Evolutionary conservation across 1,139 yeast species (phyloP).

Genomic region (Lodderomyces orthopsilosis): DNA sequence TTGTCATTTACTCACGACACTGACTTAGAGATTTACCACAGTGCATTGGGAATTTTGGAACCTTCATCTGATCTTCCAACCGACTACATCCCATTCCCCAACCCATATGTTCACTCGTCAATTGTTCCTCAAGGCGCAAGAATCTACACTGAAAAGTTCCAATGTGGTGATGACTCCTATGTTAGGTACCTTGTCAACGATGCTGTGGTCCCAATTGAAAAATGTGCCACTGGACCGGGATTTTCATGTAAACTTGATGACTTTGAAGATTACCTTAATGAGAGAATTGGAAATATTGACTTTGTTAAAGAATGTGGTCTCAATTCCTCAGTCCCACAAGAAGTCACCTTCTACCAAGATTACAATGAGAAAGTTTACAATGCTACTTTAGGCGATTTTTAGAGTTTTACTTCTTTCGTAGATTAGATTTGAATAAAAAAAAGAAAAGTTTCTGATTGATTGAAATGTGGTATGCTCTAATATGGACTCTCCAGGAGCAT

Average conservation of each 20-base stretch:
- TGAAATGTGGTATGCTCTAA: no score
- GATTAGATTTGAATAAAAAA: no score
- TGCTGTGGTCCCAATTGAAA: conserved; percentile 52
- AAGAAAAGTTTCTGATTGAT: no score
- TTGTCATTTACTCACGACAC: conserved; percentile 60
- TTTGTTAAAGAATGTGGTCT: conserved; percentile 35
- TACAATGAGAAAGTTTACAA: conserved; percentile 25
- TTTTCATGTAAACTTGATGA: conserved; percentile 51
- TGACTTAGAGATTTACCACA: conserved; percentile 48
- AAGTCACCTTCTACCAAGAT: conserved; percentile 40
- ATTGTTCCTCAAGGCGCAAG: conserved; percentile 60
- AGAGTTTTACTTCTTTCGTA: conserved; percentile 1
- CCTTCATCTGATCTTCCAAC: conserved; percentile 20
- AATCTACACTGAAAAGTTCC: conserved; percentile 46
- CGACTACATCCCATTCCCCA: conserved; percentile 34
- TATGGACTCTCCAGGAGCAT: no score
- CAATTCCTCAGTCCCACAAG: conserved; percentile 27
- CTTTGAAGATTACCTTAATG: conserved; percentile 29
- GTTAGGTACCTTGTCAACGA: conserved; percentile 54
- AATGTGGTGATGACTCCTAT: conserved; percentile 40
- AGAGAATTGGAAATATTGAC: conserved; percentile 25
- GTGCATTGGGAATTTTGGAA: conserved; percentile 51
- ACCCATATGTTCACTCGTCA: conserved; percentile 44
- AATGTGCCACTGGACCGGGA: conserved; percentile 56
- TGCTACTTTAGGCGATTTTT: conserved; percentile 19